Evolutionary conservation across 306 rosid species (phyloP).

Genomic region (Trichosanthes cucumerina): DNA sequence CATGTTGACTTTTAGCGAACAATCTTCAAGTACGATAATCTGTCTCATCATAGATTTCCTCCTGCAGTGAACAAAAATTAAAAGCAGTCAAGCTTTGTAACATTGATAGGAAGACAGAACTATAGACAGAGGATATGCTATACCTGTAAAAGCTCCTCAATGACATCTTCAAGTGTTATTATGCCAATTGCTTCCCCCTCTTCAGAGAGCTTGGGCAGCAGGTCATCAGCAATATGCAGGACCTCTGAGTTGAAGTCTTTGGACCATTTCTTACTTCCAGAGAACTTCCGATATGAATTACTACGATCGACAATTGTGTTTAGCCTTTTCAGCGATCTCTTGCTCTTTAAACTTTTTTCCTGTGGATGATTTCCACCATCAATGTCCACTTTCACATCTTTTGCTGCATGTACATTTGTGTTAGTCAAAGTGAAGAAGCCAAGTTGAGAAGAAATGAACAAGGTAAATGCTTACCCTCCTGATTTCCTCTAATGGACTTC

Average conservation of each 20-base stretch:
- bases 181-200: constrained; percentile 68
- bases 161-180: constrained; percentile 68
- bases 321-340: constrained; percentile 33
- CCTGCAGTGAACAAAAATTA: constrained; percentile 9
- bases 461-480: constrained; percentile 31
- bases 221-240: constrained; percentile 40
- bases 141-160: constrained; percentile 49
- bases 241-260: constrained; percentile 50
- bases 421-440: background rate
- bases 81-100: background rate
- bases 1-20: background rate
- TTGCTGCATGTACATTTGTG: constrained; percentile 11
- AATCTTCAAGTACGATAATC: constrained; percentile 10
- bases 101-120: background rate
- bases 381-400: constrained; percentile 42
- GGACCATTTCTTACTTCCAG: constrained; percentile 54
- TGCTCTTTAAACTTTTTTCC: constrained; percentile 29
- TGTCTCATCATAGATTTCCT: constrained; percentile 27
- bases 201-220: constrained; percentile 43
- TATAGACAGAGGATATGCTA: background rate
- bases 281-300: constrained; percentile 21
- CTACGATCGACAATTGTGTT: constrained; percentile 32
- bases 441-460: background rate
- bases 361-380: constrained; percentile 26
- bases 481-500: constrained; percentile 18